These are phyloP conservation scores for Cajanus cajan DNA, from an alignment of 306 rosid genomes.

Conservation along the genomic window DNA sequence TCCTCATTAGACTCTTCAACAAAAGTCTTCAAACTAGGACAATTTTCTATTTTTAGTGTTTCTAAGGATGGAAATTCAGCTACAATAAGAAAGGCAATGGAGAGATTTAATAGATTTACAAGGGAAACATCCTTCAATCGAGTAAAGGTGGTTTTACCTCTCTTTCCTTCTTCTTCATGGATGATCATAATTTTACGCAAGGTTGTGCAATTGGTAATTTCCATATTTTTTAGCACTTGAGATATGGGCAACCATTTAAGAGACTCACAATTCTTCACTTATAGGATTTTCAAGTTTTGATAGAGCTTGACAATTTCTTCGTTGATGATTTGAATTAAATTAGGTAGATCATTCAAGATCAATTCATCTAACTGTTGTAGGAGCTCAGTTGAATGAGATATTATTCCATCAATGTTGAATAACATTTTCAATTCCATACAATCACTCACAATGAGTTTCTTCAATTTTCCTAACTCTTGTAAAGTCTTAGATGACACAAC, in stretches of 20 bases:
- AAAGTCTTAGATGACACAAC: constrained; percentile 9
- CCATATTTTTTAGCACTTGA: not conserved
- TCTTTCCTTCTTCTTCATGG: too few species aligned
- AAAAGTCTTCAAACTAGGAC: not conserved
- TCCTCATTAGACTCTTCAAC: not conserved
- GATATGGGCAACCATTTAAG: not conserved
- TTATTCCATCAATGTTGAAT: too few species aligned
- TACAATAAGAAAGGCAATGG: not conserved
- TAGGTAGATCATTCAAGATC: not conserved
- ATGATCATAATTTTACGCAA: too few species aligned
- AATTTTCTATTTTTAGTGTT: not conserved
- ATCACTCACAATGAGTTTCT: not conserved
- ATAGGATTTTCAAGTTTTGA: not conserved
- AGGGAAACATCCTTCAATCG: too few species aligned
- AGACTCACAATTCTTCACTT: not conserved
- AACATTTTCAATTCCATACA: too few species aligned
- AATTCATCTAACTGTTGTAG: not conserved
- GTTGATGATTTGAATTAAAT: not conserved
- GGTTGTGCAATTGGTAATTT: not conserved
- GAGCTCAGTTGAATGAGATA: not conserved
- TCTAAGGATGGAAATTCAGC: not conserved
- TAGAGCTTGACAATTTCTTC: not conserved
- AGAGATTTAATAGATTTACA: too few species aligned
- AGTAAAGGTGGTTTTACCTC: too few species aligned
- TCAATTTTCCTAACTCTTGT: not conserved